phyloP scores from a whole-genome alignment of 257 asterid species.

The Hygrophila difformis region DNA sequence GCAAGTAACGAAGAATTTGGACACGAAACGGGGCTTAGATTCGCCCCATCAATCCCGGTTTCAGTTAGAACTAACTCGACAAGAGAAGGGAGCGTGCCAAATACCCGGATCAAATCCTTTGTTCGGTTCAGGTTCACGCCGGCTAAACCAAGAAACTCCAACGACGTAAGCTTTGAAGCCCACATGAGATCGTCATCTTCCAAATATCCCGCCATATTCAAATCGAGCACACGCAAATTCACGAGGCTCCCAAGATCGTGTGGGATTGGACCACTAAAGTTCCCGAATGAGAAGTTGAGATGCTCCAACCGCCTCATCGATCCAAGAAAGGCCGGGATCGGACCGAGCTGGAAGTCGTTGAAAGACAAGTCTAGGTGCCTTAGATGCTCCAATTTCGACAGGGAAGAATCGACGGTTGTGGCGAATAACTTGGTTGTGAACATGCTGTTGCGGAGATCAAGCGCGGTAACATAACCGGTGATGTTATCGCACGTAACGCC shows the following conservation, averaged over 20 bases:
- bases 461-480: not conserved
- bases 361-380: not conserved
- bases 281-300: not conserved
- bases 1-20: not conserved
- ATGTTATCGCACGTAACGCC: not conserved
- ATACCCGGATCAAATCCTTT: not conserved
- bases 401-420: not conserved
- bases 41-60: not conserved
- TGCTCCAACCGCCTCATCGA: constrained; percentile 1
- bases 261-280: constrained; percentile 4
- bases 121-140: not conserved
- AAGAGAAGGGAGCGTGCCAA: not conserved
- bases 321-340: constrained; percentile 3
- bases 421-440: too few species aligned
- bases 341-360: not conserved
- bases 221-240: constrained; percentile 1
- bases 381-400: not conserved
- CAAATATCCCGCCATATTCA: not conserved
- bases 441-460: not conserved
- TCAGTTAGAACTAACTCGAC: not conserved
- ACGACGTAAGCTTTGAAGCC: constrained; percentile 4
- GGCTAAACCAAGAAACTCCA: not conserved
- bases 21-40: not conserved
- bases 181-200: not conserved
- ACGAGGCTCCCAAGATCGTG: constrained; percentile 9